phyloP scores from a whole-genome alignment of 2,329 filamentous ascomycete species.

The Leptographium galeiforme region DNA sequence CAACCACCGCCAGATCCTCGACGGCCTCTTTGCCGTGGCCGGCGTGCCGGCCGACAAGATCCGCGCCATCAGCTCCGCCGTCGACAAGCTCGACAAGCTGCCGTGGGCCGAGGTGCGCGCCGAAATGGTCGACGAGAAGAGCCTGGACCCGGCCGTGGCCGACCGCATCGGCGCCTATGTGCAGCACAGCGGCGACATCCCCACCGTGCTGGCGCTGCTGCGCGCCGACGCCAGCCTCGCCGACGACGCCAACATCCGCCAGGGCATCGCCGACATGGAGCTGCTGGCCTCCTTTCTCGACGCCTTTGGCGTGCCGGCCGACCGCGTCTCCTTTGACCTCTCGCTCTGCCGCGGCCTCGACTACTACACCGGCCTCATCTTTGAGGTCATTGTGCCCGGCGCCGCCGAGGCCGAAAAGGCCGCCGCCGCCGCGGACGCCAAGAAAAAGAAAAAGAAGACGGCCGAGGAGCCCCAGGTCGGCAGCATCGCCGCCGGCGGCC shows the following conservation, averaged over 20 bases:
- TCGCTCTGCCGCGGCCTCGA: slow-evolving; percentile 62
- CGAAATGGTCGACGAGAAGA: slow-evolving; percentile 91
- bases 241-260: slow-evolving; percentile 61
- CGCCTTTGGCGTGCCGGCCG: slow-evolving; percentile 52
- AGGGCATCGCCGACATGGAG: slow-evolving; percentile 68
- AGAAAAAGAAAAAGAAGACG: slow-evolving; percentile 9
- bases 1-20: slow-evolving; percentile 88
- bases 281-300: slow-evolving; percentile 73
- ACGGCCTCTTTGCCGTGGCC: slow-evolving; percentile 82
- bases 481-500: slow-evolving; percentile 76
- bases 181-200: slow-evolving; percentile 13
- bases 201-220: slow-evolving; percentile 59
- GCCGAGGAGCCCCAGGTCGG: slow-evolving; percentile 48
- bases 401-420: slow-evolving; percentile 23
- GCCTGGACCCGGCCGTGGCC: slow-evolving; percentile 59
- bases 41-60: slow-evolving; percentile 82
- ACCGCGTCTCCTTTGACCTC: slow-evolving; percentile 76
- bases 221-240: slow-evolving; percentile 53
- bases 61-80: slow-evolving; percentile 77
- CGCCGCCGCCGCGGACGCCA: slow-evolving; percentile 15
- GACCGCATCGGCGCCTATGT: slow-evolving; percentile 82
- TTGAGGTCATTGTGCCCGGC: slow-evolving; percentile 47
- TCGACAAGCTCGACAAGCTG: slow-evolving; percentile 89
- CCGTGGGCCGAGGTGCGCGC: slow-evolving; percentile 81
- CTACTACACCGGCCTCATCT: slow-evolving; percentile 63